Evolutionary conservation across 495 filamentous ascomycete species (phyloP), one percentile per base, ranked within the genome.

Genomic region (Xylaria venustula): DNA sequence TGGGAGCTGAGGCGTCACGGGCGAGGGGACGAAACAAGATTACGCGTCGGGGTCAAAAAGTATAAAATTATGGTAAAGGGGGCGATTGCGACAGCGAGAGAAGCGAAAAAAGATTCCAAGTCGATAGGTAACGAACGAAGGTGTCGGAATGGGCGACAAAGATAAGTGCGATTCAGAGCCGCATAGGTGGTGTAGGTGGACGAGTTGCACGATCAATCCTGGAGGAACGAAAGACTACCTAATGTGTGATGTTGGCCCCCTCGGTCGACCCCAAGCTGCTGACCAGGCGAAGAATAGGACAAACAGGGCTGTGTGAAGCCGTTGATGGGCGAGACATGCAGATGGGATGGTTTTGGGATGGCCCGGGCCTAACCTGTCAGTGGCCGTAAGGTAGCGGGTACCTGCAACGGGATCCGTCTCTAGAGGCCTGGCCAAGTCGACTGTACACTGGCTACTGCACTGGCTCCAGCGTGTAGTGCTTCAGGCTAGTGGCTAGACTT

Each of bases 11-110:
- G 20, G 44, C 26, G 41, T n/a, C 28, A 0, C 1, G n/a, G 28
- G 26, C 54, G 54, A 23, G 23, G 54, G 41, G 54, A 49, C n/a
- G 30, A 19, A 22, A 7, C 11, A 57, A 12, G 54, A 58, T 58
- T 58, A 58, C 56, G 56, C 56, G 56, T 58, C 56, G 19, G 37
- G 56, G 56, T 22, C 30, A 34, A 34, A 41, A 58, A 50, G 45
- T 58, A 58, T 42, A 58, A 49, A 54, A 42, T 49, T 48, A 58
- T 23, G 56, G 9, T 49, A 58, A 50, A 50, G 46, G 56, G 46
- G 56, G 28, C 12, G 15, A 22, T 50, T 25, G 56, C 56, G 42
- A 50, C 36, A 58, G 56, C 36, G 45, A 50, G 40, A 45, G 41
- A 50, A 58, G 46, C 37, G 47, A 58, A 55, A 30, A 20, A n/a